Percentiles rank a stretch among this genome's conserved stretches.
These are phyloP conservation scores for Lichina pygmaea DNA, from an alignment of 495 filamentous ascomycete genomes.

Conservation along the genomic window DNA sequence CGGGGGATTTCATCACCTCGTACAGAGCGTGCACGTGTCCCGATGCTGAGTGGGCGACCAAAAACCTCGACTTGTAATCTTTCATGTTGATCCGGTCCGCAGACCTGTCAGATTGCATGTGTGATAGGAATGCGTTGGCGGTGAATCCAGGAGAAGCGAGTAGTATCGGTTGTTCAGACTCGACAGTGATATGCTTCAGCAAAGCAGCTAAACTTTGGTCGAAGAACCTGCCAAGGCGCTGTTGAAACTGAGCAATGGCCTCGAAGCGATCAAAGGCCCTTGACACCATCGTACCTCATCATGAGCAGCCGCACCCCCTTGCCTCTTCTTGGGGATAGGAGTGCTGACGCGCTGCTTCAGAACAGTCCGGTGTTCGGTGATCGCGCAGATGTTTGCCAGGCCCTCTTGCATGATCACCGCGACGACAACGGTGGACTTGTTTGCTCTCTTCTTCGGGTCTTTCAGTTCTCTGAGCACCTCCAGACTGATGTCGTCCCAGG, in stretches of 20 bases:
- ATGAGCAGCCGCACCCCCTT: constrained; percentile 28
- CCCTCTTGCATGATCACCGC: constrained; percentile 92
- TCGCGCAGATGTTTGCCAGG: constrained; percentile 72
- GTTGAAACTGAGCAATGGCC: background rate
- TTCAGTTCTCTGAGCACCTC: constrained; percentile 55
- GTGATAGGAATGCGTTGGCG: constrained; percentile 51
- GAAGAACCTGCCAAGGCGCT: constrained; percentile 60
- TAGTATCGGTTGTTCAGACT: constrained; percentile 40
- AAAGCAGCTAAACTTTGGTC: constrained; percentile 50
- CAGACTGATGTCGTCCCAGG: constrained; percentile 78
- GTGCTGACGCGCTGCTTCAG: constrained; percentile 70
- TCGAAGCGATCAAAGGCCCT: background rate
- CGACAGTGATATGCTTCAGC: constrained; percentile 52
- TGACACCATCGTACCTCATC: constrained; percentile 20
- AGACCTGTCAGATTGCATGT: constrained; percentile 46
- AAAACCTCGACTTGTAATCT: constrained; percentile 31
- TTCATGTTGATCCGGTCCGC: constrained; percentile 41
- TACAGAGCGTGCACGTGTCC: constrained; percentile 67
- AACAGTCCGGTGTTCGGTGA: constrained; percentile 76
- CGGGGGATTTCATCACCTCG: constrained; percentile 55
- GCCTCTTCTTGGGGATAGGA: constrained; percentile 54
- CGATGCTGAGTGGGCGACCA: constrained; percentile 60
- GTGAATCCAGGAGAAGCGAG: constrained; percentile 77
- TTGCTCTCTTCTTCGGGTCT: constrained; percentile 30
- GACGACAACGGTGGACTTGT: constrained; percentile 42